Evolutionary conservation across 148 eudicot genomes (phyloP).

Genomic region (Rhododendron molle): DNA sequence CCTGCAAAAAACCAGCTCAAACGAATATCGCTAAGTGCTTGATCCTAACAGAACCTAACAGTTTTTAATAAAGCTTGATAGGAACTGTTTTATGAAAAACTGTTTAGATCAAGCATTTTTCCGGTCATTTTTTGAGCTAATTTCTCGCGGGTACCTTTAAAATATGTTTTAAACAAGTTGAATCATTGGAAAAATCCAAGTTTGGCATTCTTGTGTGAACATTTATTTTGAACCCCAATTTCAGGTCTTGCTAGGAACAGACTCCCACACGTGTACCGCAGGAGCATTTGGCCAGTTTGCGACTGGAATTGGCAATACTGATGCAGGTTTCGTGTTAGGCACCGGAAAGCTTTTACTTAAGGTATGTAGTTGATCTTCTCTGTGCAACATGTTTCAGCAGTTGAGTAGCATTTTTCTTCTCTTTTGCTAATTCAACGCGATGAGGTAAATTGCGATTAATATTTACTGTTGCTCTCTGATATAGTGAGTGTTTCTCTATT

Average conservation of each 20-base stretch:
- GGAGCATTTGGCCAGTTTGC: conserved; percentile 98
- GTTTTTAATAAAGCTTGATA: too few species aligned
- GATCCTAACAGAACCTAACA: too few species aligned
- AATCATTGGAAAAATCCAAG: not conserved
- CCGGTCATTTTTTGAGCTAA: too few species aligned
- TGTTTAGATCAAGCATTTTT: too few species aligned
- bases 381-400: not conserved
- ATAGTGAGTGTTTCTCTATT: not conserved
- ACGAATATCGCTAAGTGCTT: too few species aligned
- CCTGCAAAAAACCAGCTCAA: too few species aligned
- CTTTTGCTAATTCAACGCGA: not conserved
- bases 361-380: conserved; percentile 32
- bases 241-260: conserved; percentile 80
- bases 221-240: not conserved
- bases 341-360: conserved; percentile 79
- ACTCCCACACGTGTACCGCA: conserved; percentile 90
- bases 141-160: too few species aligned
- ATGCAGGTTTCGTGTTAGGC: conserved; percentile 88
- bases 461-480: not conserved
- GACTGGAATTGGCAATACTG: conserved; percentile 87
- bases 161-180: too few species aligned
- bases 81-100: too few species aligned
- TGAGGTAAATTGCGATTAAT: not conserved
- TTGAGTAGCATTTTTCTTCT: not conserved
- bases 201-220: not conserved